phyloP scores from a whole-genome alignment of 306 rosid species.

The Inga laurina region DNA sequence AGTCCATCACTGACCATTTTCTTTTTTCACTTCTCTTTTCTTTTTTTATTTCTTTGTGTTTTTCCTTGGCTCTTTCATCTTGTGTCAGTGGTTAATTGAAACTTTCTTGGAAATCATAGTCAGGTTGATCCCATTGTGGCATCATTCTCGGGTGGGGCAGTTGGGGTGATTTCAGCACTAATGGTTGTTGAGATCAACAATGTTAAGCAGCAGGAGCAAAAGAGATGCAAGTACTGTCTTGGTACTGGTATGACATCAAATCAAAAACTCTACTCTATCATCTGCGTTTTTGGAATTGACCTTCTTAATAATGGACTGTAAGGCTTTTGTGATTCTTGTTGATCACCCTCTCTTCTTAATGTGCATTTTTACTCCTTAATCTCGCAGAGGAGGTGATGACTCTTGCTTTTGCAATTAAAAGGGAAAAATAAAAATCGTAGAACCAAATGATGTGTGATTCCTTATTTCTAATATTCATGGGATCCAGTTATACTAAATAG shows the following conservation, averaged over 20 bases:
- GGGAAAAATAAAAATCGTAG: neutral
- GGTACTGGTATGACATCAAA: slow-evolving; percentile 76
- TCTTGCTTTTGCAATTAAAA: slow-evolving; percentile 3
- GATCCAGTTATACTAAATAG: neutral
- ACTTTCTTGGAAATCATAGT: slow-evolving; percentile 54
- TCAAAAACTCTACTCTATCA: neutral
- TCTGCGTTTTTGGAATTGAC: slow-evolving; percentile 17
- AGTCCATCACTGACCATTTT: neutral
- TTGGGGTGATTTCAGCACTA: slow-evolving; percentile 91
- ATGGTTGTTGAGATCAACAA: slow-evolving; percentile 99
- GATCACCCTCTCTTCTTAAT: neutral
- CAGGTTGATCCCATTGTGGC: slow-evolving; percentile 99
- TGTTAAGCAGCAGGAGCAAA: slow-evolving; percentile 92
- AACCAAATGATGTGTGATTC: slow-evolving; percentile 15
- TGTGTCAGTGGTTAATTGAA: slow-evolving; percentile 12
- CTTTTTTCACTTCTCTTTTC: neutral
- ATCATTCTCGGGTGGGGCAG: slow-evolving; percentile 98
- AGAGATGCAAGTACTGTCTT: slow-evolving; percentile 95
- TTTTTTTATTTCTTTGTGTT: neutral
- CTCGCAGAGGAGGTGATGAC: neutral
- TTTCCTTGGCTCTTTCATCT: slow-evolving; percentile 13
- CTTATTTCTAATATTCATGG: neutral
- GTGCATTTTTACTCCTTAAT: neutral
- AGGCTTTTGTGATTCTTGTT: neutral
- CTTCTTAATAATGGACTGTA: neutral